phyloP scores from a whole-genome alignment of 2,329 filamentous ascomycete species.

The Dothiorella sarmentorum region DNA sequence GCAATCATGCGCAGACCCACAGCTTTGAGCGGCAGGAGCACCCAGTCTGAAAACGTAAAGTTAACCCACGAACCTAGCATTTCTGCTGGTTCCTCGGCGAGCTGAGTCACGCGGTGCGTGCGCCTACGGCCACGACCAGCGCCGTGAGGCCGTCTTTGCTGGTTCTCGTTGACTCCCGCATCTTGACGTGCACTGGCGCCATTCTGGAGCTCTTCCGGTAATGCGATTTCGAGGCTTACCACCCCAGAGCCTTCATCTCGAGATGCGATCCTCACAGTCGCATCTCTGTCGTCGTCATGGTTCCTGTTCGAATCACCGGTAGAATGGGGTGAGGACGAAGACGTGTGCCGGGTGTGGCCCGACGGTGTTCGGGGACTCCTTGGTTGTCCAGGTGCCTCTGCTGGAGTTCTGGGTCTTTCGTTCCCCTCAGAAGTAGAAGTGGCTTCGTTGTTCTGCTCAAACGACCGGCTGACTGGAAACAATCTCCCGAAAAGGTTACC shows the following conservation, averaged over 20 bases:
- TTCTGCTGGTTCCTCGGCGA: constrained; percentile 33
- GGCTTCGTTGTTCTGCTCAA: background rate
- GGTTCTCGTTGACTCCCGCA: background rate
- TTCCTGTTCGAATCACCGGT: constrained; percentile 26
- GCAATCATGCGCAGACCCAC: constrained; percentile 32
- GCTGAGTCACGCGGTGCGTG: constrained; percentile 35
- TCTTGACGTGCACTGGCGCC: constrained; percentile 20
- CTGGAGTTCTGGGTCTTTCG: constrained; percentile 19
- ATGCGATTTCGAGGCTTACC: constrained; percentile 37
- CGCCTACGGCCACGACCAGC: background rate
- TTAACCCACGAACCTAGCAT: constrained; percentile 33
- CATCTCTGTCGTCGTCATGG: constrained; percentile 31
- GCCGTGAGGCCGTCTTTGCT: background rate
- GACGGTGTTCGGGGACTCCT: constrained; percentile 20
- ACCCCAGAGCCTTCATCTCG: constrained; percentile 29
- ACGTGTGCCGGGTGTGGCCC: background rate
- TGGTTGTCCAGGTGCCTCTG: background rate
- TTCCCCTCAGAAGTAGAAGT: background rate
- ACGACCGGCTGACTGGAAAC: background rate
- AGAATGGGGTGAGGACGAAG: constrained; percentile 23
- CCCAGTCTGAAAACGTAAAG: constrained; percentile 30
- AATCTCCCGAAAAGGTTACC: background rate
- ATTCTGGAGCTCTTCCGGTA: constrained; percentile 32
- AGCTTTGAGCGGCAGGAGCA: constrained; percentile 31
- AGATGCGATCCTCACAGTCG: constrained; percentile 38